These are phyloP conservation scores for Tetrapisispora pingtungensis DNA, from an alignment of 805 yeast genomes.

Conservation along the genomic window DNA sequence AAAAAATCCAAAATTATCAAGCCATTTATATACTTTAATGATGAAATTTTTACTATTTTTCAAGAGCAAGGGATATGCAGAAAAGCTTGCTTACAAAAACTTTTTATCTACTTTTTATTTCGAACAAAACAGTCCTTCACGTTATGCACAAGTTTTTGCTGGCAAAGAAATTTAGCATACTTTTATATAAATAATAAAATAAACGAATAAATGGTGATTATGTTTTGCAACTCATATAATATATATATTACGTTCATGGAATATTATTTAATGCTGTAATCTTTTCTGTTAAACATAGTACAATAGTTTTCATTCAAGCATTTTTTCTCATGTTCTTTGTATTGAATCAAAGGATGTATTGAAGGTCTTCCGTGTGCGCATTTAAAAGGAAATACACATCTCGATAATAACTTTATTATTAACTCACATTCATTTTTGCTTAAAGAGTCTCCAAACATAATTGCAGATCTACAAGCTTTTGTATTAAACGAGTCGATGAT, in stretches of 20 bases:
- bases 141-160: too few relatives aligned
- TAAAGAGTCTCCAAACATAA: slow-evolving; percentile 60
- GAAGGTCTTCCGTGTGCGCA: slow-evolving; percentile 89
- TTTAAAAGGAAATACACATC: slow-evolving; percentile 54
- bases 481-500: slow-evolving; percentile 44
- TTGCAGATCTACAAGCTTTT: slow-evolving; percentile 57
- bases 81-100: too few relatives aligned
- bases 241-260: too few relatives aligned
- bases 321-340: neutral
- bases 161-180: too few relatives aligned
- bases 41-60: slow-evolving; percentile 35
- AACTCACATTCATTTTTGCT: slow-evolving; percentile 33
- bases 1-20: slow-evolving; percentile 36
- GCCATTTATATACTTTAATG: slow-evolving; percentile 40
- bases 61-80: slow-evolving; percentile 33
- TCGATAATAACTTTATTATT: slow-evolving; percentile 34
- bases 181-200: too few relatives aligned
- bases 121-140: too few relatives aligned
- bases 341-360: slow-evolving; percentile 38
- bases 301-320: neutral
- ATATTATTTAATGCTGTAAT: too few relatives aligned
- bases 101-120: too few relatives aligned
- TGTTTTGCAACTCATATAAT: too few relatives aligned
- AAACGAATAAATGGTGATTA: too few relatives aligned
- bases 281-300: too few relatives aligned